phyloP scores from a whole-genome alignment of 805 yeast species.

The Saccharomycopsis sp. region DNA sequence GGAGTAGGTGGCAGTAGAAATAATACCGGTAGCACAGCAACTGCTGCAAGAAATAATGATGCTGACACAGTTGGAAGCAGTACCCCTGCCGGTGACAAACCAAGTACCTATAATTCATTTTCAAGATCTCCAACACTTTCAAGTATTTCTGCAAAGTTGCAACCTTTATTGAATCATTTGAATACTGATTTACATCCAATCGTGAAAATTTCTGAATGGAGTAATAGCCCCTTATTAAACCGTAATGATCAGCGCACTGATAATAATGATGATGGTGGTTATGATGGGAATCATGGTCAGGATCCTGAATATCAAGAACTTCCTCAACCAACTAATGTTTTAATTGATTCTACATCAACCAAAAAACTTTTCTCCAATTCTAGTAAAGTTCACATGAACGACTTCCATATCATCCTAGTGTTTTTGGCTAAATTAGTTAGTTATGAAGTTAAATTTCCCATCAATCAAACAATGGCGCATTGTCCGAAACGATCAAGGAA shows the following conservation, averaged over 20 bases:
- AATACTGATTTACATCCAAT: not conserved
- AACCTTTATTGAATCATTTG: not conserved
- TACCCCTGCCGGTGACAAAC: not conserved
- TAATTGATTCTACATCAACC: not conserved
- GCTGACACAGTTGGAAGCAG: not conserved
- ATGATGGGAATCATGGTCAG: no score
- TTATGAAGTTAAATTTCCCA: constrained; percentile 11
- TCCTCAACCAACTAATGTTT: no score
- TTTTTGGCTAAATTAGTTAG: constrained; percentile 15
- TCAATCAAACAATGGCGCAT: not conserved
- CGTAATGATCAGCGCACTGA: no score
- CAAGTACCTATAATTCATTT: not conserved
- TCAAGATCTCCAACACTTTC: not conserved
- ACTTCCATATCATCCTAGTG: constrained; percentile 7
- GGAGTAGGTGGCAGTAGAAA: not conserved
- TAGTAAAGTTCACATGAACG: not conserved
- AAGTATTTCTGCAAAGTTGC: not conserved
- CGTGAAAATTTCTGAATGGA: not conserved
- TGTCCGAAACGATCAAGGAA: not conserved
- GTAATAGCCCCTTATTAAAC: no score
- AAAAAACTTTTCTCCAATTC: not conserved
- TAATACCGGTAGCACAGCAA: no score
- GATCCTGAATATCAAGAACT: no score
- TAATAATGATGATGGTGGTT: not conserved
- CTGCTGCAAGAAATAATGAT: not conserved